phyloP scores from a whole-genome alignment of 192 early-diverging fungal genomes.

The Helicostylum pulchrum region DNA sequence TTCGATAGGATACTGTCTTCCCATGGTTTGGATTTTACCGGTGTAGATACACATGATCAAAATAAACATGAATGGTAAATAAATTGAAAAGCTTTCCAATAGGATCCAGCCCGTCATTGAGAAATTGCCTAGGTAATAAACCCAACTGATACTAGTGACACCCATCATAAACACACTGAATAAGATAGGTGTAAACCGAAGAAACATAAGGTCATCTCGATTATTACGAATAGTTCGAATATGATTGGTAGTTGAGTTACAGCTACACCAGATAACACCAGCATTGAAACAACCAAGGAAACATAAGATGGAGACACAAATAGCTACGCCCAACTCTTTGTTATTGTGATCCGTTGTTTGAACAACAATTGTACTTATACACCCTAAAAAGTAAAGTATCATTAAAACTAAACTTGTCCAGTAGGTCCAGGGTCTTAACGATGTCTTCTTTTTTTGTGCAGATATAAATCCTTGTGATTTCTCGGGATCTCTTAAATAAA shows the following conservation, averaged over 20 bases:
- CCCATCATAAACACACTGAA: neutral
- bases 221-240: slow-evolving; percentile 13
- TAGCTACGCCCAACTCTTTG: neutral
- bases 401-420: slow-evolving; percentile 1
- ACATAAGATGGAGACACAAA: slow-evolving; percentile 2
- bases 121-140: neutral
- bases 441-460: slow-evolving; percentile 1
- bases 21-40: slow-evolving; percentile 5
- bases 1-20: slow-evolving; percentile 13
- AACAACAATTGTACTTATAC: neutral
- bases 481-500: slow-evolving; percentile 16
- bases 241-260: slow-evolving; percentile 7
- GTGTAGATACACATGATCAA: slow-evolving; percentile 13
- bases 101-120: neutral
- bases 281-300: slow-evolving; percentile 9
- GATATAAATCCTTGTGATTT: slow-evolving; percentile 17
- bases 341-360: neutral
- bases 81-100: slow-evolving; percentile 1
- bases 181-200: slow-evolving; percentile 9
- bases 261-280: slow-evolving; percentile 3
- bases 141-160: slow-evolving; percentile 1
- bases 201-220: slow-evolving; percentile 12
- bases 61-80: slow-evolving; percentile 4
- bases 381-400: slow-evolving; percentile 3
- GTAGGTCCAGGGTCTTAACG: slow-evolving; percentile 5